These are phyloP conservation scores for Backusella psychrophila DNA, from an alignment of 192 early-diverging fungal species.

Conservation along the genomic window DNA sequence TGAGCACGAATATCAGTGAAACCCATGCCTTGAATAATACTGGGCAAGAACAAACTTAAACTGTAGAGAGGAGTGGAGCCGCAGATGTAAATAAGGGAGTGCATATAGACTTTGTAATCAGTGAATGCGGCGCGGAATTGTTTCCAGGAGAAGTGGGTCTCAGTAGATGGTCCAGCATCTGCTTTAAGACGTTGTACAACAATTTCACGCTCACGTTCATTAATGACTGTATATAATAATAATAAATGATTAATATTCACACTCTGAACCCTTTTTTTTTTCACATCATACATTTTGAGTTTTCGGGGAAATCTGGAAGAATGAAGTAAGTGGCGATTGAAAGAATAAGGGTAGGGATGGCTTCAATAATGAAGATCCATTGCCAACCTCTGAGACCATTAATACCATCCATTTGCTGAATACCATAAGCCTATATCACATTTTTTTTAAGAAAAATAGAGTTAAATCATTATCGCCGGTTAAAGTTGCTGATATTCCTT, in stretches of 20 bases:
- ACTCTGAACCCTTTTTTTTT: background rate
- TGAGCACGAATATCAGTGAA: slow-evolving; percentile 48
- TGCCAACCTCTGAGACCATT: slow-evolving; percentile 62
- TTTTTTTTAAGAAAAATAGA: background rate
- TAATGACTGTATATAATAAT: slow-evolving; percentile 28
- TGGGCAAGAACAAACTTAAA: slow-evolving; percentile 67
- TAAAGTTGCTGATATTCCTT: background rate
- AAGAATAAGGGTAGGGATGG: slow-evolving; percentile 58
- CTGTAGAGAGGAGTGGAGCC: slow-evolving; percentile 62
- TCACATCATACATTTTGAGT: slow-evolving; percentile 33
- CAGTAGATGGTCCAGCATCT: slow-evolving; percentile 48
- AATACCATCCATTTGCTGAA: slow-evolving; percentile 54
- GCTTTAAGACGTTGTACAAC: slow-evolving; percentile 40
- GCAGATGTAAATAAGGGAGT: slow-evolving; percentile 62
- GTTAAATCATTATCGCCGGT: background rate
- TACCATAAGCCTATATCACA: slow-evolving; percentile 50
- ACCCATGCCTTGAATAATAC: slow-evolving; percentile 67
- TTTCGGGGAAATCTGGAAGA: slow-evolving; percentile 50
- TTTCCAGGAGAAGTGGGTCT: slow-evolving; percentile 48
- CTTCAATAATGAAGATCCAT: slow-evolving; percentile 75
- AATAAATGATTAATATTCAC: background rate
- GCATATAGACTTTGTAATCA: slow-evolving; percentile 45
- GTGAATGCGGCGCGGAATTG: slow-evolving; percentile 47
- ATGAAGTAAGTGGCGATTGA: slow-evolving; percentile 48
- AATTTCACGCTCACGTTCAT: slow-evolving; percentile 39